phyloP scores from a whole-genome alignment of 805 yeast genomes.

The Ascoidea tarda region DNA sequence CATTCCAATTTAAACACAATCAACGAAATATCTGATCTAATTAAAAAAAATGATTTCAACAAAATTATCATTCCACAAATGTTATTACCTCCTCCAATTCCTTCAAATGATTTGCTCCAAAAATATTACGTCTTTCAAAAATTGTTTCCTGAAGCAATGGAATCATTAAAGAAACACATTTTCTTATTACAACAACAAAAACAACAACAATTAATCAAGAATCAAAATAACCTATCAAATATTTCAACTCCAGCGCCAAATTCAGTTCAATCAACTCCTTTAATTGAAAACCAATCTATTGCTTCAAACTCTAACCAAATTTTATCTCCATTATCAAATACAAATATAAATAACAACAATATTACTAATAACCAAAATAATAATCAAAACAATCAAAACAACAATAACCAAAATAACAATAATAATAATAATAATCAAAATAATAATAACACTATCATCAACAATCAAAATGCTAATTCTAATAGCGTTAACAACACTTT shows the following conservation, averaged over 20 bases:
- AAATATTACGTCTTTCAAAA: constrained; percentile 32
- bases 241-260: too few relatives aligned
- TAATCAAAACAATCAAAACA: too few relatives aligned
- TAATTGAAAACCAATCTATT: not conserved
- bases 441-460: too few relatives aligned
- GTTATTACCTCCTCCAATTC: constrained; percentile 37
- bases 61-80: constrained; percentile 27
- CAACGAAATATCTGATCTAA: not conserved
- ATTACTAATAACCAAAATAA: too few relatives aligned
- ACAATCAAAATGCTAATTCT: too few relatives aligned
- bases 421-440: too few relatives aligned
- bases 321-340: not conserved
- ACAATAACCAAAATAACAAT: too few relatives aligned
- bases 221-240: not conserved
- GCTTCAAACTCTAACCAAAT: not conserved
- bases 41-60: constrained; percentile 13
- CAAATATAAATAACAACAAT: not conserved
- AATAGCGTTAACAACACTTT: too few relatives aligned
- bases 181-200: not conserved
- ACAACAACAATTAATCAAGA: not conserved
- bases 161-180: constrained; percentile 19
- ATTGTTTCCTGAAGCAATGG: constrained; percentile 40
- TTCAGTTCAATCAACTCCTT: not conserved
- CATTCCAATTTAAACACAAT: constrained; percentile 17
- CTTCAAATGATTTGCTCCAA: constrained; percentile 32